Evolutionary conservation across 140 eudicot genomes (phyloP), one percentile per base, ranked within the genome.

Genomic region (Ambrosia hybrid): DNA sequence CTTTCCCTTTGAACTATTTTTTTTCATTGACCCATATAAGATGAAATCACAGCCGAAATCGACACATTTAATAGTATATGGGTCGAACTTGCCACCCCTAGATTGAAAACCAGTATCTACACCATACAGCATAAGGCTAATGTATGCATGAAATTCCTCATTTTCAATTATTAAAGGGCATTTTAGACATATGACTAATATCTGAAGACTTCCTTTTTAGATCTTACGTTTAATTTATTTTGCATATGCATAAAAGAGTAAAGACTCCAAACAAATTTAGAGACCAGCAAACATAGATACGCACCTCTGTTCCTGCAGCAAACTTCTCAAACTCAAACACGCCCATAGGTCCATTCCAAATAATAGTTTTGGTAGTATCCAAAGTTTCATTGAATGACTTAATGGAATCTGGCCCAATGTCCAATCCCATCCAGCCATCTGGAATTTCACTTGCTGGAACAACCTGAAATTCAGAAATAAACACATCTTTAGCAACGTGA

Each of bases 281-380:
- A 43, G 48, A 34, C 33, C 17, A 3, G 30, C 4, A 9, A 49
- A 39, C 9, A 53, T 72, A 91, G 94, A 89, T 39, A 39, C n/a
- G 48, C 73, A 91, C 97, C 95, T 86, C 95, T 39, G 98, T 92
- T 75, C 98, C 98, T 43, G 86, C 87, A 34, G 98, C 98, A 79
- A 92, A 92, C 77, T 92, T 89, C 68, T 92, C 98, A 21, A 92
- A 85, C 75, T 92, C 98, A 75, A 92, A 92, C 71, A 92, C 98
- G 3, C 98, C 98, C 98, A 92, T 92, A 0, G 98, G 98, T 57
- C 98, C 98, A 57, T 92, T 92, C 98, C 98, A 92, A 15, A 92
- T 92, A 36, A 92, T 11, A 30, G 98, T 92, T 76, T 92, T 82
- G 16, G 98, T 86, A 14, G 98, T 78, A 65, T 92, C 96, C 78